Percentiles rank a stretch among this genome's conserved stretches.
Conservation (phyloP, 208 protist species). For the Leishmania turanica region DNA sequence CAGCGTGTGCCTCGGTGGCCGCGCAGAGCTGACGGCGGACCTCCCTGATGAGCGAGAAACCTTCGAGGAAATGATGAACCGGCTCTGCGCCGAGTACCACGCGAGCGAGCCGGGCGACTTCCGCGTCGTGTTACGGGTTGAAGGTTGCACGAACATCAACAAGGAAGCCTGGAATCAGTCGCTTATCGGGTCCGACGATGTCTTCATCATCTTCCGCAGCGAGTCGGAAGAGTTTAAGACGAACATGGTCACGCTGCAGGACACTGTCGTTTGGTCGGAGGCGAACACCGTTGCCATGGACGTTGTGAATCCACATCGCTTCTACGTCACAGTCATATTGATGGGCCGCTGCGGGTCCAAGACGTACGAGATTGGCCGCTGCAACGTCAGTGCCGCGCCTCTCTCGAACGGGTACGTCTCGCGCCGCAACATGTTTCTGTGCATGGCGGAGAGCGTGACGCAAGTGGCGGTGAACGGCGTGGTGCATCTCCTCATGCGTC, state of each 20-base stretch:
- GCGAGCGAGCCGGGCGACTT: constrained; percentile 39
- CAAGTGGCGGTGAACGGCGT: constrained; percentile 44
- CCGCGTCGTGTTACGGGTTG: constrained; percentile 47
- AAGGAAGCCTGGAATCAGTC: constrained; percentile 46
- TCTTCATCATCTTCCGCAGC: constrained; percentile 72
- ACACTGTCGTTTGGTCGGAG: constrained; percentile 58
- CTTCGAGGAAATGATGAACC: constrained; percentile 65
- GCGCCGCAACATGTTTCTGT: constrained; percentile 70
- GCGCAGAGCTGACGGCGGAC: constrained; percentile 32
- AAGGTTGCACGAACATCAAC: constrained; percentile 73
- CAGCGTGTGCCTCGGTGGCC: constrained; percentile 18
- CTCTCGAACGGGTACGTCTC: constrained; percentile 57
- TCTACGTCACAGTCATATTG: constrained; percentile 64
- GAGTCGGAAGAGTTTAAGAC: constrained; percentile 60
- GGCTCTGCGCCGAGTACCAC: constrained; percentile 56
- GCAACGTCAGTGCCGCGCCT: constrained; percentile 44
- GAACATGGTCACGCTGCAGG: constrained; percentile 26
- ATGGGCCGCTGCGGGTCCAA: constrained; percentile 39
- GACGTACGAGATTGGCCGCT: constrained; percentile 70
- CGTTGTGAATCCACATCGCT: constrained; percentile 53
- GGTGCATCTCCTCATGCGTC: constrained; percentile 60
- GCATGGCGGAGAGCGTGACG: constrained; percentile 35
- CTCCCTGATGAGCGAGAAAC: constrained; percentile 38
- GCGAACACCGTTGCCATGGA: constrained; percentile 44
- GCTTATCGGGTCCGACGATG: constrained; percentile 51